phyloP scores from a whole-genome alignment of 2,329 filamentous ascomycete species.

The Exophiala alcalophila region DNA sequence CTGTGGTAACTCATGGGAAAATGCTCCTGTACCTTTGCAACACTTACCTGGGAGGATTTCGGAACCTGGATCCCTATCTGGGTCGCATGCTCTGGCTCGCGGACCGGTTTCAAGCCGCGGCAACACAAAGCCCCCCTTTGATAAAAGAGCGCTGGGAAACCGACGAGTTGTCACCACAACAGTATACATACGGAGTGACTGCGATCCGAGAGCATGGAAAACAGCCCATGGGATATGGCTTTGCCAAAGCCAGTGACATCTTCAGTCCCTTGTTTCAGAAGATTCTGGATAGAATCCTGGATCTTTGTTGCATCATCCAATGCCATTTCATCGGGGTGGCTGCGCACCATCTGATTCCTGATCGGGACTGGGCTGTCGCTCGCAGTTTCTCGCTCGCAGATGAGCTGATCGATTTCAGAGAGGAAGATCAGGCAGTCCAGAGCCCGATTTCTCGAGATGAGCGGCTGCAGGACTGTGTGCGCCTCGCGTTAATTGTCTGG shows the following conservation, averaged over 20 bases:
- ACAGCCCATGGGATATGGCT: conserved; percentile 13
- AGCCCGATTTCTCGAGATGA: background rate
- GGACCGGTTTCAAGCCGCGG: conserved; percentile 20
- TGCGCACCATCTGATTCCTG: conserved; percentile 7
- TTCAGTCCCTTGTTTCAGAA: conserved; percentile 12
- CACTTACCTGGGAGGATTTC: conserved; percentile 17
- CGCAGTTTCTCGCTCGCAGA: conserved; percentile 15
- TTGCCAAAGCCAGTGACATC: conserved; percentile 2
- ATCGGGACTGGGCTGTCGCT: conserved; percentile 16
- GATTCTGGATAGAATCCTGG: conserved; percentile 6
- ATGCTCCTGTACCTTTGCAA: conserved; percentile 18
- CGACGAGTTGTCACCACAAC: conserved; percentile 8
- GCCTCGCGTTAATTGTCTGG: conserved; percentile 19
- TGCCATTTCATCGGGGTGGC: conserved; percentile 10
- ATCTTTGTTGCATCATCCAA: conserved; percentile 16
- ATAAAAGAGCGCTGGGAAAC: conserved; percentile 18
- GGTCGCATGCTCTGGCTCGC: conserved; percentile 22
- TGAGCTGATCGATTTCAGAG: conserved; percentile 13
- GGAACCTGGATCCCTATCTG: conserved; percentile 15
- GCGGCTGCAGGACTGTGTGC: conserved; percentile 14
- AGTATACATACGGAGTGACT: conserved; percentile 5
- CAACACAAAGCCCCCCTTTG: conserved; percentile 12
- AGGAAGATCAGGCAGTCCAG: background rate
- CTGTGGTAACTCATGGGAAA: conserved; percentile 12
- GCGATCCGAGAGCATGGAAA: conserved; percentile 8